These are phyloP conservation scores for Phoenix dactylifera DNA, from an alignment of 176 grass and related monocot genomes.

Conservation along the genomic window DNA sequence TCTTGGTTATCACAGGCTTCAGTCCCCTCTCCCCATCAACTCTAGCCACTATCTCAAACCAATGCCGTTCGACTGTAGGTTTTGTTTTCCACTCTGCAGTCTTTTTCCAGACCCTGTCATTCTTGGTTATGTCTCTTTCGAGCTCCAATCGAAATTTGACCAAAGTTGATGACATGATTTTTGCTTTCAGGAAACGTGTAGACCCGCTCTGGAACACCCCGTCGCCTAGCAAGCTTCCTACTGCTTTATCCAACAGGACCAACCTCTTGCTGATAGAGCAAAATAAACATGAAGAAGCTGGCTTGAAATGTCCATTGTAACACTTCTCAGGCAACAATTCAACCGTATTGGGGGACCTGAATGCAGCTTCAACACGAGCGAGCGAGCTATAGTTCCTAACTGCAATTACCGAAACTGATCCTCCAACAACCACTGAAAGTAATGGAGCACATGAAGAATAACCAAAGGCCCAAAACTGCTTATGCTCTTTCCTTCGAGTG, in stretches of 20 bases:
- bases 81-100: slow-evolving; percentile 65
- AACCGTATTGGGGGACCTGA: slow-evolving; percentile 38
- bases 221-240: slow-evolving; percentile 41
- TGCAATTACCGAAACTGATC: slow-evolving; percentile 42
- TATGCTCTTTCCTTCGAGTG: slow-evolving; percentile 21
- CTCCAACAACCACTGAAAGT: slow-evolving; percentile 44
- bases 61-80: slow-evolving; percentile 33
- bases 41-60: slow-evolving; percentile 52
- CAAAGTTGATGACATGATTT: slow-evolving; percentile 34
- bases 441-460: slow-evolving; percentile 51
- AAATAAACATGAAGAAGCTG: slow-evolving; percentile 58
- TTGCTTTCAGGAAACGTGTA: slow-evolving; percentile 53
- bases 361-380: slow-evolving; percentile 27
- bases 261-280: slow-evolving; percentile 58
- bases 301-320: slow-evolving; percentile 23
- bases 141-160: slow-evolving; percentile 69
- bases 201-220: slow-evolving; percentile 22
- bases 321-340: slow-evolving; percentile 52
- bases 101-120: slow-evolving; percentile 39
- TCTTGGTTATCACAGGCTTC: slow-evolving; percentile 58
- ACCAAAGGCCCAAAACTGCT: slow-evolving; percentile 35
- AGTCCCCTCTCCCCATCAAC: slow-evolving; percentile 47
- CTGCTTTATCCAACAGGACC: slow-evolving; percentile 35
- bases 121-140: slow-evolving; percentile 51
- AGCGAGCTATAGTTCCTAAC: slow-evolving; percentile 25